A percentile compares a stretch with the other conserved stretches of the same genome.
phyloP scores from a whole-genome alignment of 2,329 filamentous ascomycete genomes.

The Colletotrichum gloeosporioides region DNA sequence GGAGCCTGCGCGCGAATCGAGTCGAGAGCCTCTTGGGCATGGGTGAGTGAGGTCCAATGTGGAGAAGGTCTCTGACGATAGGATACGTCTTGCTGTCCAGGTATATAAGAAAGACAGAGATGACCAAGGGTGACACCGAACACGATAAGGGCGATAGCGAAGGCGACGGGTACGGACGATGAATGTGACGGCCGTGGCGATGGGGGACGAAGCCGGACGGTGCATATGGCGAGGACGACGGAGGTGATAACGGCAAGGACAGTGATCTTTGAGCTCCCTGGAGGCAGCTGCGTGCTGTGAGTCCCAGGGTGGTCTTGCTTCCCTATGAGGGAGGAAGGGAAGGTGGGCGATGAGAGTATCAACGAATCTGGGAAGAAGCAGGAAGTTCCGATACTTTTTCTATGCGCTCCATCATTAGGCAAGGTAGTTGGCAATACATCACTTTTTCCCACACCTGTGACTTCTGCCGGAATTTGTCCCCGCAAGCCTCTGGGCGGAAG shows the following conservation, averaged over 20 bases:
- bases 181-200: background rate
- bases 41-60: background rate
- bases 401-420: background rate
- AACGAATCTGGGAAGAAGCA: background rate
- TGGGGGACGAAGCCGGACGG: background rate
- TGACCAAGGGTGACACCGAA: background rate
- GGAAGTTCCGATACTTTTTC: background rate
- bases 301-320: background rate
- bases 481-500: too few relatives aligned
- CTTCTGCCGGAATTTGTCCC: too few relatives aligned
- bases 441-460: background rate
- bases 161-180: too few relatives aligned
- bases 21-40: background rate
- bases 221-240: too few relatives aligned
- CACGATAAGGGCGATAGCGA: background rate
- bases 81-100: background rate
- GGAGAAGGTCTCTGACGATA: background rate
- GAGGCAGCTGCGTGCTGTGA: background rate
- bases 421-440: too few relatives aligned
- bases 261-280: too few relatives aligned
- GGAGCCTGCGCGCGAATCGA: background rate
- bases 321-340: background rate
- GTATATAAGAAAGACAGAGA: background rate
- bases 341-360: background rate
- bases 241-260: background rate